Conservation (phyloP, 345 rosid genomes). For the Isatis tinctoria region DNA sequence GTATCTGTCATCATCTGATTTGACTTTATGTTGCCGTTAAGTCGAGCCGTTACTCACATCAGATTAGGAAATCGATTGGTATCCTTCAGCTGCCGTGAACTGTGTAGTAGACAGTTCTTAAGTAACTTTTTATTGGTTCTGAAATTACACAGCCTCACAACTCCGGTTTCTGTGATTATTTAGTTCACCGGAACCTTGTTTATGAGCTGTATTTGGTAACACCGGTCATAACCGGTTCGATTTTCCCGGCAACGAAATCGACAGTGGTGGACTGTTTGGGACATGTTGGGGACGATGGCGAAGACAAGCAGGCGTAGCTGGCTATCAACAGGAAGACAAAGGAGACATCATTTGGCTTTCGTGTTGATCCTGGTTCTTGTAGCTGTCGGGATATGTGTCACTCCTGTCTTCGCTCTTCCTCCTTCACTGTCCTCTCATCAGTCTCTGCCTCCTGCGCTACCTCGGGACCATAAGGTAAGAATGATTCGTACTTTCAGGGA, state of each 20-base stretch:
- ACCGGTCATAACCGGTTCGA: background rate
- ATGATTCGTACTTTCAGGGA: background rate
- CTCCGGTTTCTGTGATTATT: background rate
- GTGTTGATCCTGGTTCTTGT: constrained; percentile 35
- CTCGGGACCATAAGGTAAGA: constrained; percentile 29
- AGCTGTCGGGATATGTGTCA: constrained; percentile 36
- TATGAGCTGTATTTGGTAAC: background rate
- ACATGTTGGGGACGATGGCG: constrained; percentile 27
- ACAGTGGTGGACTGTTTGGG: background rate
- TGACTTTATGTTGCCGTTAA: background rate
- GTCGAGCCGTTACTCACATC: background rate
- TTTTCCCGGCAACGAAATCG: background rate
- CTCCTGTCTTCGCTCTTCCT: constrained; percentile 63
- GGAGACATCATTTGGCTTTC: constrained; percentile 1
- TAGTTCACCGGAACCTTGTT: background rate
- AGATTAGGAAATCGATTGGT: constrained; percentile 13
- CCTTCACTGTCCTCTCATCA: constrained; percentile 44
- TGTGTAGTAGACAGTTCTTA: background rate
- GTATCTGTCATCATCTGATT: background rate
- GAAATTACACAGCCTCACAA: background rate
- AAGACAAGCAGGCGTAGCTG: constrained; percentile 31
- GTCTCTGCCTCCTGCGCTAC: constrained; percentile 7
- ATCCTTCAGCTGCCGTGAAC: background rate
- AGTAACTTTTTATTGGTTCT: background rate
- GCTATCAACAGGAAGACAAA: background rate